Conservation (phyloP, 1,284 basidiomycete genomes). For the Moesziomyces sp. region DNA sequence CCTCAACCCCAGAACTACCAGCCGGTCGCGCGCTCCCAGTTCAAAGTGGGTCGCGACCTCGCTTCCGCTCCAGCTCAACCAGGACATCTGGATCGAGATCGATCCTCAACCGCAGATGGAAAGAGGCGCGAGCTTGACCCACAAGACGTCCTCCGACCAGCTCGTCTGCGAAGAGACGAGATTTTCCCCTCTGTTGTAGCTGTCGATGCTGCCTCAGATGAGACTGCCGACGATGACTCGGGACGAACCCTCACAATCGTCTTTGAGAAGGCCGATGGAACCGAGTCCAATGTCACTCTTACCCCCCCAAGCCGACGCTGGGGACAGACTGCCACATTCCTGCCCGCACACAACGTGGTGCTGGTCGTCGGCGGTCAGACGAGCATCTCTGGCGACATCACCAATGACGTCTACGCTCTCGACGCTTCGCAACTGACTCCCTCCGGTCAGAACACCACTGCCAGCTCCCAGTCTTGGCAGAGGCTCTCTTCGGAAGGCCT, state of each 20-base stretch:
- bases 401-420: slow-evolving; percentile 56
- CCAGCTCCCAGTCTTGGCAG: slow-evolving; percentile 15
- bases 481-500: slow-evolving; percentile 32
- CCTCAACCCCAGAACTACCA: slow-evolving; percentile 3
- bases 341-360: slow-evolving; percentile 38
- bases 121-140: slow-evolving; percentile 5
- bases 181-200: slow-evolving; percentile 37
- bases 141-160: slow-evolving; percentile 13
- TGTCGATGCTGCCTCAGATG: slow-evolving; percentile 9
- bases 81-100: slow-evolving; percentile 38
- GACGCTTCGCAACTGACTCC: slow-evolving; percentile 37
- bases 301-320: slow-evolving; percentile 21
- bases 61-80: slow-evolving; percentile 13
- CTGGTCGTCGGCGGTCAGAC: slow-evolving; percentile 64
- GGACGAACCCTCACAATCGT: slow-evolving; percentile 29
- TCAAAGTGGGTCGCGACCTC: slow-evolving; percentile 7
- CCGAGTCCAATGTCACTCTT: slow-evolving; percentile 14
- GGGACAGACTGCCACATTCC: slow-evolving; percentile 41
- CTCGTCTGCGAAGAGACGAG: slow-evolving; percentile 19
- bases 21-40: slow-evolving; percentile 3
- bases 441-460: slow-evolving; percentile 10
- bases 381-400: slow-evolving; percentile 34
- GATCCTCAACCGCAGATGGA: slow-evolving; percentile 6
- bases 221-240: background rate
- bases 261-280: slow-evolving; percentile 19